These are phyloP conservation scores for Gymnopilus junonius DNA, from an alignment of 768 basidiomycete genomes.

Conservation along the genomic window DNA sequence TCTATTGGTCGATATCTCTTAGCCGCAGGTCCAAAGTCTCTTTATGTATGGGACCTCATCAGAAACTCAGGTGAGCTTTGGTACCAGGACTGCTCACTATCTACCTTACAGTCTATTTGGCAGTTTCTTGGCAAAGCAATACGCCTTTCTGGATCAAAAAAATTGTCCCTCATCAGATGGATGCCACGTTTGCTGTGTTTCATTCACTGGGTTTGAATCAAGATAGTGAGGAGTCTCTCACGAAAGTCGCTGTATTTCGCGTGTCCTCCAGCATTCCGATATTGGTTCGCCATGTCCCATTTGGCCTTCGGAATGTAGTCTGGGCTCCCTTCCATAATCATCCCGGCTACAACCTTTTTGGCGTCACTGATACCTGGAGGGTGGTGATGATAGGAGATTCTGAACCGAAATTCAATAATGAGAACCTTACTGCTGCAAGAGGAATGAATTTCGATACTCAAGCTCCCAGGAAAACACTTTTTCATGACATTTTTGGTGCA, in stretches of 20 bases:
- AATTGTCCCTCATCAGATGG: slow-evolving; percentile 58
- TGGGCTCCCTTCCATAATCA: slow-evolving; percentile 36
- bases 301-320: slow-evolving; percentile 57
- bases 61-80: slow-evolving; percentile 56
- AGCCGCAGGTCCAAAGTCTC: slow-evolving; percentile 47
- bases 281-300: slow-evolving; percentile 56
- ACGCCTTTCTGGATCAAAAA: slow-evolving; percentile 40
- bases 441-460: slow-evolving; percentile 20
- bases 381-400: slow-evolving; percentile 72
- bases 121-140: slow-evolving; percentile 66
- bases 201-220: slow-evolving; percentile 33
- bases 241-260: slow-evolving; percentile 53
- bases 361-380: slow-evolving; percentile 68
- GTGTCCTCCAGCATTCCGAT: slow-evolving; percentile 48
- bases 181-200: slow-evolving; percentile 65
- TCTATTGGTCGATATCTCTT: slow-evolving; percentile 71
- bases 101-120: slow-evolving; percentile 2
- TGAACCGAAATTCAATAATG: slow-evolving; percentile 47
- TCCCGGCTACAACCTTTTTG: slow-evolving; percentile 60
- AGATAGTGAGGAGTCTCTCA: slow-evolving; percentile 33
- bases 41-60: slow-evolving; percentile 78
- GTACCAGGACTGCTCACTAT: not conserved
- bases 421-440: slow-evolving; percentile 18
- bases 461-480: slow-evolving; percentile 58
- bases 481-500: slow-evolving; percentile 90